Evolutionary conservation across 73 alveolate genomes (phyloP), one percentile per base, ranked within the genome.

Genomic region (Breviolum minutum): DNA sequence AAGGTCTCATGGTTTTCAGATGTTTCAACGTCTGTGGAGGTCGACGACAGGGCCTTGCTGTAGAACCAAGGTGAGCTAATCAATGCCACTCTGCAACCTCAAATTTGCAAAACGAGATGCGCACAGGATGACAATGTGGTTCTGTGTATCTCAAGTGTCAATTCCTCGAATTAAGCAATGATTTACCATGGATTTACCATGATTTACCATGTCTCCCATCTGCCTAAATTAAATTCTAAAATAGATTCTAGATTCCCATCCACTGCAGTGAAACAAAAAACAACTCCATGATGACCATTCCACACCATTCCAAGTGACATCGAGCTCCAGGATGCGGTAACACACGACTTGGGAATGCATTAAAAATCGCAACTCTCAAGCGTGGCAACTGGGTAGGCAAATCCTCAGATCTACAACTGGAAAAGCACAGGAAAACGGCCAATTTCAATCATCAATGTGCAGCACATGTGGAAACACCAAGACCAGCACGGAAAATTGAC

Each of bases 31-130:
- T 40, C 54, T 3, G 54, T 40, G 54, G 54, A 40, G 54, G 54
- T 40, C 54, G 54, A 40, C 54, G 54, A 40, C 54, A 17, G 20
- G 17, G 97, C 98, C 98, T 92, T 61, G 98, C 98, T 92, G 91
- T 73, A 92, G 69, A 92, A 92, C 98, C 98, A 92, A 26, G 98
- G 98, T 13, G 98, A 70, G 64, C 27, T n/a, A 84, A 32, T 60
- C 90, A 92, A 92, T 3, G 98, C 98, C 64, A 74, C 90, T 27
- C 87, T 77, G 81, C 98, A 92, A 29, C 98, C 98, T 91, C 66
- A 60, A 3, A 3, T 40, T 40, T 40, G 54, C 54, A 0, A 40
- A 0, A 40, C 54, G 3, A 40, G 54, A 40, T 40, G 5, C 3
- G 54, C 54, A 40, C 54, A 40, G 54, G 54, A 40, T 40, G 54